Conservation (phyloP, 2,329 filamentous ascomycete genomes). For the Byssothecium circinans region DNA sequence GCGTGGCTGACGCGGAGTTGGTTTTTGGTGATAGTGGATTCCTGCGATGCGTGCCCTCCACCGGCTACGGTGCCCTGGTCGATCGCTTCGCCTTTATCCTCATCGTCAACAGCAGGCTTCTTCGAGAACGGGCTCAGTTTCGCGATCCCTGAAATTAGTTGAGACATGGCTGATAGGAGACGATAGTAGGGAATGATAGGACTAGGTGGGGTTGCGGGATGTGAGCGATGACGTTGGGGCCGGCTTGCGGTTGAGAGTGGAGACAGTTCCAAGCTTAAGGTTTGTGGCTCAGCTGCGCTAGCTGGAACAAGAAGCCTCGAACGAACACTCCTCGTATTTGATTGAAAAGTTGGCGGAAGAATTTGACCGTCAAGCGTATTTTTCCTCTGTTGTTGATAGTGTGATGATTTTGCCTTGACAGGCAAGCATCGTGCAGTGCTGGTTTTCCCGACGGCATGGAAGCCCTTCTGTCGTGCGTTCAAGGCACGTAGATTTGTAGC, state of each 20-base stretch:
- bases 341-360: too few relatives aligned
- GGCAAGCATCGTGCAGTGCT: too few relatives aligned
- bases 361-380: too few relatives aligned
- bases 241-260: background rate
- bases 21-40: slow-evolving; percentile 54
- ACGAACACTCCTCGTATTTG: too few relatives aligned
- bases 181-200: background rate
- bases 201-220: background rate
- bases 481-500: too few relatives aligned
- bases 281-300: background rate
- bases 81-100: slow-evolving; percentile 60
- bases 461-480: too few relatives aligned
- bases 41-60: slow-evolving; percentile 59
- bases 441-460: too few relatives aligned
- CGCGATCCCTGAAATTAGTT: slow-evolving; percentile 36
- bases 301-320: background rate
- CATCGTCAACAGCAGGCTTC: slow-evolving; percentile 40
- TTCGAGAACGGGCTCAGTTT: slow-evolving; percentile 39
- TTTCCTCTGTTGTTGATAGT: too few relatives aligned
- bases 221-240: background rate
- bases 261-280: too few relatives aligned
- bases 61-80: slow-evolving; percentile 56
- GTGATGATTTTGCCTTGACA: too few relatives aligned
- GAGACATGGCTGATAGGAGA: slow-evolving; percentile 26
- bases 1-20: slow-evolving; percentile 63